phyloP scores from a whole-genome alignment of 139 green algal genomes.

The Chlamydomonas sp. region DNA sequence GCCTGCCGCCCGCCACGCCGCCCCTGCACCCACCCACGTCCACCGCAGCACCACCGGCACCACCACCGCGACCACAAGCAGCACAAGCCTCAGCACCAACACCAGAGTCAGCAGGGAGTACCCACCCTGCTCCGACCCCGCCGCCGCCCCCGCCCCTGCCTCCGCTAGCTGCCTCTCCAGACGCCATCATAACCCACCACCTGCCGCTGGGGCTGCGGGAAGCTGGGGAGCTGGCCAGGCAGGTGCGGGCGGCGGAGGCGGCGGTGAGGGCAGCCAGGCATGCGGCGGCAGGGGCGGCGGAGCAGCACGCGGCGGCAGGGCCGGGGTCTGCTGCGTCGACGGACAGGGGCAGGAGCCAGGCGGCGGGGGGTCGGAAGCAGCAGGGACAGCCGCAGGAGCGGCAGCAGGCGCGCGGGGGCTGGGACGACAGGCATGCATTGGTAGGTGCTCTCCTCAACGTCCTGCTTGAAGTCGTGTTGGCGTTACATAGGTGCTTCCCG shows the following conservation, averaged over 20 bases:
- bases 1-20: background rate
- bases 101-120: too few relatives aligned
- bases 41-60: too few relatives aligned
- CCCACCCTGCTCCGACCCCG: background rate
- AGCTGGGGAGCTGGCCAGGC: background rate
- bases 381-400: too few relatives aligned
- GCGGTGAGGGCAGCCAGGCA: background rate
- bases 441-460: too few relatives aligned
- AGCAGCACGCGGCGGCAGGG: background rate
- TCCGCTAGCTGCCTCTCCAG: conserved; percentile 71
- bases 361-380: too few relatives aligned
- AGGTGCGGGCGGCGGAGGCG: background rate
- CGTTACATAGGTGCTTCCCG: too few relatives aligned
- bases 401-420: too few relatives aligned
- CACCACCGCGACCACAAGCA: too few relatives aligned
- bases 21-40: too few relatives aligned
- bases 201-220: background rate
- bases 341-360: background rate
- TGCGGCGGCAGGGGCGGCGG: background rate
- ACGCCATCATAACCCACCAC: conserved; percentile 57
- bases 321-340: background rate
- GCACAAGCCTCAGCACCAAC: too few relatives aligned
- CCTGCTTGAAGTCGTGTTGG: too few relatives aligned
- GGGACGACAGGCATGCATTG: too few relatives aligned
- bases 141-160: conserved; percentile 46